Conservation (phyloP, 1,284 basidiomycete genomes). For the Papiliotrema terrestris region DNA sequence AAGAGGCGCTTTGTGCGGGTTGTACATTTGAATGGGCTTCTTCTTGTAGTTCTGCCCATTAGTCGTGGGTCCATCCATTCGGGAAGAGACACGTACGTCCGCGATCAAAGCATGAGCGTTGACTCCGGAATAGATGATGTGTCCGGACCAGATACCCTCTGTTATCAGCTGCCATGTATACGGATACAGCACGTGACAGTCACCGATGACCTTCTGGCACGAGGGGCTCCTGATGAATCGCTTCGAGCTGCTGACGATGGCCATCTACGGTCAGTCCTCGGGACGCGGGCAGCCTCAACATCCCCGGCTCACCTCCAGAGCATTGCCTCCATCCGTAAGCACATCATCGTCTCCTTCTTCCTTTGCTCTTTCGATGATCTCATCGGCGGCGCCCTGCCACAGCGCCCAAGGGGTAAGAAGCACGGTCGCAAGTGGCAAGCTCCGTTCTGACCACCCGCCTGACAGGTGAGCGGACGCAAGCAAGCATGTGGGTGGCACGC, state of each 20-base stretch:
- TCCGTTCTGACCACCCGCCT: slow-evolving; percentile 65
- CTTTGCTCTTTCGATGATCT: slow-evolving; percentile 60
- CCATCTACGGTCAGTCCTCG: slow-evolving; percentile 54
- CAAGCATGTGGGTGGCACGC: slow-evolving; percentile 21
- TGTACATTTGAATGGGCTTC: slow-evolving; percentile 87
- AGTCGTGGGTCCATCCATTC: neutral
- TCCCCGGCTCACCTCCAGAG: slow-evolving; percentile 59
- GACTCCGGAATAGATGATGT: slow-evolving; percentile 83
- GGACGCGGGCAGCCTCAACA: neutral
- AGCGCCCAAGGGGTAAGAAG: slow-evolving; percentile 84
- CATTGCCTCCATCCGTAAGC: slow-evolving; percentile 77
- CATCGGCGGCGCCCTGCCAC: slow-evolving; percentile 73
- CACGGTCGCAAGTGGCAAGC: slow-evolving; percentile 71
- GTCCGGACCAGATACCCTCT: slow-evolving; percentile 59
- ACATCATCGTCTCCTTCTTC: slow-evolving; percentile 64
- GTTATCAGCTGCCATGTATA: neutral
- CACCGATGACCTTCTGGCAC: slow-evolving; percentile 78
- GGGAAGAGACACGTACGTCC: slow-evolving; percentile 57
- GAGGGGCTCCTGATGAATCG: slow-evolving; percentile 80
- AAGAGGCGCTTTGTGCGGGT: slow-evolving; percentile 84
- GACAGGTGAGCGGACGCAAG: neutral
- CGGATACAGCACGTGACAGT: slow-evolving; percentile 9
- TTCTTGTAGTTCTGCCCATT: slow-evolving; percentile 77
- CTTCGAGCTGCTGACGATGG: slow-evolving; percentile 78
- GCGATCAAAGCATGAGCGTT: slow-evolving; percentile 80